Evolutionary conservation across 768 basidiomycete species (phyloP).

Genomic region (Pleurotus djamor): DNA sequence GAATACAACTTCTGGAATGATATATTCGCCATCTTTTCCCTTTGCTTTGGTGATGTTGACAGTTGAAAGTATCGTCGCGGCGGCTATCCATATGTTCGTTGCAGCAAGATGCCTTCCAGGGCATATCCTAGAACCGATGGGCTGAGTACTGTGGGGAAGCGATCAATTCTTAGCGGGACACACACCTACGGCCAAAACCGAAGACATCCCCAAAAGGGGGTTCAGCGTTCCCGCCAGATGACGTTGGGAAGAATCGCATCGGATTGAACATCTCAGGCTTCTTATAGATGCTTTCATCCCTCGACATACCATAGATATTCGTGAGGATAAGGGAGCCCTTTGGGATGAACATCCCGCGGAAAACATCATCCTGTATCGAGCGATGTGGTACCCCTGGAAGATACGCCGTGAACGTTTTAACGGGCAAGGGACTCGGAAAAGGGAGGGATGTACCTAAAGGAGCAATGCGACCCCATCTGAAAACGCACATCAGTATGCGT

Average conservation of each 20-base stretch:
- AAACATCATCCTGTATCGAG: conserved; percentile 20
- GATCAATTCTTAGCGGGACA: too few relatives aligned
- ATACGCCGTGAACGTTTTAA: too few relatives aligned
- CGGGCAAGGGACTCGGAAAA: neutral
- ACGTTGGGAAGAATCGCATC: neutral
- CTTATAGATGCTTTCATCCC: conserved; percentile 10
- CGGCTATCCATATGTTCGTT: neutral
- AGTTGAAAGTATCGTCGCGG: neutral
- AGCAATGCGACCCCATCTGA: conserved; percentile 7
- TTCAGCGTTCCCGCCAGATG: neutral
- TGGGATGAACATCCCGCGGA: conserved; percentile 25
- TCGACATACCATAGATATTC: neutral
- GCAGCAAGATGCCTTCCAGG: too few relatives aligned
- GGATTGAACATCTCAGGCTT: neutral
- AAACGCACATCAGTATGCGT: neutral
- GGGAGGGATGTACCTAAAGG: conserved; percentile 5
- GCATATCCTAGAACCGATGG: too few relatives aligned
- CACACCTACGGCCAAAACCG: neutral
- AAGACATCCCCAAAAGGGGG: neutral
- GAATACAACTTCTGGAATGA: neutral
- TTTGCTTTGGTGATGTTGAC: neutral
- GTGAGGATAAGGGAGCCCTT: conserved; percentile 11
- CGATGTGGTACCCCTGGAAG: conserved; percentile 14
- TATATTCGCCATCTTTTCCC: neutral
- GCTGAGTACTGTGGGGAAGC: too few relatives aligned